Percentiles rank a stretch among this genome's conserved stretches.
phyloP scores from a whole-genome alignment of 371 early-diverging fungal genomes.

The Synchytrium microbalum region DNA sequence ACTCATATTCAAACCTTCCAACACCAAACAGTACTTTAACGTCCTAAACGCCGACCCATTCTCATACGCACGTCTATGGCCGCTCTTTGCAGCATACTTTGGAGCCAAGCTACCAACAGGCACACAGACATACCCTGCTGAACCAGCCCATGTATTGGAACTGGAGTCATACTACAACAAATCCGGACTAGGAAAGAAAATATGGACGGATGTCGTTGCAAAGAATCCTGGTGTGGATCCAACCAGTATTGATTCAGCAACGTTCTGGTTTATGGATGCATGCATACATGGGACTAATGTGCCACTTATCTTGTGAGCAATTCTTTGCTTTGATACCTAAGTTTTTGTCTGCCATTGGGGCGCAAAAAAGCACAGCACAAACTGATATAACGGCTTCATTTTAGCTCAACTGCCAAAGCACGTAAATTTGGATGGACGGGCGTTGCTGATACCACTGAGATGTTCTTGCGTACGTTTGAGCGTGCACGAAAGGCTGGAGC shows the following conservation, averaged over 20 bases:
- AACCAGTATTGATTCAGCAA: background rate
- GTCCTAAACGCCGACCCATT: too few species aligned
- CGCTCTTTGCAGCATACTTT: background rate
- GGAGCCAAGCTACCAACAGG: background rate
- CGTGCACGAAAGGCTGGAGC: background rate
- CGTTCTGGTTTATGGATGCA: background rate
- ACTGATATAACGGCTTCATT: too few species aligned
- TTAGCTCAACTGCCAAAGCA: background rate
- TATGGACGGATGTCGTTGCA: background rate
- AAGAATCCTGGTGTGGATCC: background rate
- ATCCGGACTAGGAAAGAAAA: background rate
- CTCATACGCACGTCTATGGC: too few species aligned
- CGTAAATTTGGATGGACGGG: background rate
- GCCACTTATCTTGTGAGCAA: too few species aligned
- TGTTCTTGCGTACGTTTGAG: conserved; percentile 45
- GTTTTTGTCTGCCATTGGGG: too few species aligned
- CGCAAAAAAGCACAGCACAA: background rate
- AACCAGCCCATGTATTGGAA: background rate
- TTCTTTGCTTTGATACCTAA: too few species aligned
- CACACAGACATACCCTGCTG: background rate
- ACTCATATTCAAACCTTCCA: too few species aligned
- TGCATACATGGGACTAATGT: too few species aligned
- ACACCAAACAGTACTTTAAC: too few species aligned
- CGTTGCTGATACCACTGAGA: background rate
- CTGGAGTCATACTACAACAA: background rate